Evolutionary conservation across 371 early-diverging fungal genomes (phyloP).

Genomic region (Mortierella sp.): DNA sequence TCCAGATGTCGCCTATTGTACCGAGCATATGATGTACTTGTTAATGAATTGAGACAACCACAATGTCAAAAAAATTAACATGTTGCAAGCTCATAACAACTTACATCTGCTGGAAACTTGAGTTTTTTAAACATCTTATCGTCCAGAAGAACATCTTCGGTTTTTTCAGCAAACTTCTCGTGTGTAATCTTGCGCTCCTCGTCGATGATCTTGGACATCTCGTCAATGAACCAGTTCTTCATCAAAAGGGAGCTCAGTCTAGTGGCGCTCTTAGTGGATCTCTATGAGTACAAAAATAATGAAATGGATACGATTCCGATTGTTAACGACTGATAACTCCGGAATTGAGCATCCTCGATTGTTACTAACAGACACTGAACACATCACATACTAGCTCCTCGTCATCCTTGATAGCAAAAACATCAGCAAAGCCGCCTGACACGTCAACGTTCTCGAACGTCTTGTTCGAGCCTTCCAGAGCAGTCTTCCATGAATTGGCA

Average conservation of each 20-base stretch:
- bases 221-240: constrained; percentile 88
- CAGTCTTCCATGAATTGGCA: constrained; percentile 84
- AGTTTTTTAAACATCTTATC: constrained; percentile 76
- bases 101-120: constrained; percentile 80
- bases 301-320: not conserved
- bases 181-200: constrained; percentile 91
- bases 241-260: constrained; percentile 82
- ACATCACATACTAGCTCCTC: constrained; percentile 82
- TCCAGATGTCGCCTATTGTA: constrained; percentile 53
- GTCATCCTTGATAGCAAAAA: constrained; percentile 92
- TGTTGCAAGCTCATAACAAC: not conserved
- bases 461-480: constrained; percentile 63
- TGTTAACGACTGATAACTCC: not conserved
- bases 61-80: not conserved
- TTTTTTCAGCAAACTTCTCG: constrained; percentile 84
- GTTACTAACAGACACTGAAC: not conserved
- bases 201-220: constrained; percentile 90
- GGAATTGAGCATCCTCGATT: not conserved
- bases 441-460: constrained; percentile 81
- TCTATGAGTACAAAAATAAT: constrained; percentile 60
- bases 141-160: constrained; percentile 80
- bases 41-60: not conserved
- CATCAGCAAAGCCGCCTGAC: constrained; percentile 76
- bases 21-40: not conserved
- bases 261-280: constrained; percentile 80